These are phyloP conservation scores for Orbilia oligospora DNA, from an alignment of 2,329 filamentous ascomycete species.

Conservation along the genomic window DNA sequence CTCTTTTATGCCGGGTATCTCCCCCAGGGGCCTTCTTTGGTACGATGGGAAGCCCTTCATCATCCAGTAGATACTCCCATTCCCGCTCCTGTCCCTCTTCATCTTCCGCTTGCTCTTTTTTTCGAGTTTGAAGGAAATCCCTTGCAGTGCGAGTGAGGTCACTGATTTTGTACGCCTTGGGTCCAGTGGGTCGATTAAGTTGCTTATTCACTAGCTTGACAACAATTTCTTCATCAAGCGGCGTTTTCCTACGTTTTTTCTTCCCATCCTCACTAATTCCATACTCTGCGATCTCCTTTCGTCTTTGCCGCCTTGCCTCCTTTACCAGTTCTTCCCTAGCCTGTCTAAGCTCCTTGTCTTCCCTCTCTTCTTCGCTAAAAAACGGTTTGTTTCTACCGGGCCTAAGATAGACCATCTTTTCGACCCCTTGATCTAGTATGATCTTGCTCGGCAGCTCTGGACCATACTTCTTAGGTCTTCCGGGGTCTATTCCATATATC, in stretches of 20 bases:
- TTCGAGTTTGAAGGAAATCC: constrained; percentile 7
- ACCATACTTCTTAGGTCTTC: constrained; percentile 17
- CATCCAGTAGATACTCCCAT: constrained; percentile 11
- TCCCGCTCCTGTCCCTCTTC: constrained; percentile 4
- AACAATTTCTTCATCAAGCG: neutral
- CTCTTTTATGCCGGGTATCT: neutral
- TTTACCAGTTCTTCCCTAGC: neutral
- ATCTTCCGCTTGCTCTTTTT: neutral
- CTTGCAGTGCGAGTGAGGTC: neutral
- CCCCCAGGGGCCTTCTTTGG: neutral
- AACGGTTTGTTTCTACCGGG: constrained; percentile 1
- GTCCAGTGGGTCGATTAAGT: neutral
- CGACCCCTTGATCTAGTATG: constrained; percentile 19
- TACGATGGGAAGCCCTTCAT: constrained; percentile 5
- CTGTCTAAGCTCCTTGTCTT: constrained; percentile 20
- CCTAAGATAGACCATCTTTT: constrained; percentile 20
- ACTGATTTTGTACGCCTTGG: constrained; percentile 5
- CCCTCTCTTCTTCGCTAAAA: constrained; percentile 1
- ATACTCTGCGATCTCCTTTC: neutral
- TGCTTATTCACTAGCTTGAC: neutral
- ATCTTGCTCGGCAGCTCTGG: constrained; percentile 25
- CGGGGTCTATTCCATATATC: neutral
- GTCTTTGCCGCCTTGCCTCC: neutral
- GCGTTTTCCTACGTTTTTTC: neutral
- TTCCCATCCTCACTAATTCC: constrained; percentile 1